These are phyloP conservation scores for Xylaria telfairii DNA, from an alignment of 495 filamentous ascomycete species.

Conservation along the genomic window DNA sequence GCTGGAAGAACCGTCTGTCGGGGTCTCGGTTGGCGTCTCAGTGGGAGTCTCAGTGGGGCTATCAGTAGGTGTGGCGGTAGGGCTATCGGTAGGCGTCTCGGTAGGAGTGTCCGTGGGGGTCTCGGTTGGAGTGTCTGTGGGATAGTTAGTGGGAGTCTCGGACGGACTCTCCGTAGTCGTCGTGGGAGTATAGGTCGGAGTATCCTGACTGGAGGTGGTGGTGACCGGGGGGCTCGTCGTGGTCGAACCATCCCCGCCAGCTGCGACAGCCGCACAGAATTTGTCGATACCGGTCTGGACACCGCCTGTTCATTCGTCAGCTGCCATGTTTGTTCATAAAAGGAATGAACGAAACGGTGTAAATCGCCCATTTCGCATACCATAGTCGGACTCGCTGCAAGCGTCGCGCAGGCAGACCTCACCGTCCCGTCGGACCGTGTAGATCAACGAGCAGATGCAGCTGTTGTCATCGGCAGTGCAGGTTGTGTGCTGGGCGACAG, in stretches of 20 bases:
- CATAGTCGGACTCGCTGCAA: constrained; percentile 37
- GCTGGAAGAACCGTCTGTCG: constrained; percentile 23
- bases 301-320: constrained; percentile 30
- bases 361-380: constrained; percentile 25
- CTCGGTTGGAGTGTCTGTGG: constrained; percentile 21
- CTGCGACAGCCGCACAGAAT: constrained; percentile 36
- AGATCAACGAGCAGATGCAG: constrained; percentile 50
- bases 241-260: constrained; percentile 7
- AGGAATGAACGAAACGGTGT: no score
- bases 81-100: not conserved
- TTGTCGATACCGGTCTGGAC: constrained; percentile 37
- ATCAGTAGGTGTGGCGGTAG: not conserved
- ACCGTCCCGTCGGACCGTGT: constrained; percentile 41
- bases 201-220: constrained; percentile 16
- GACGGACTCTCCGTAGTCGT: constrained; percentile 20
- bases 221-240: constrained; percentile 6
- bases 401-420: constrained; percentile 38
- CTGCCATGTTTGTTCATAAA: not conserved
- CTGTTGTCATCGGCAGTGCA: constrained; percentile 47
- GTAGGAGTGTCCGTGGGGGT: constrained; percentile 16
- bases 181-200: constrained; percentile 21
- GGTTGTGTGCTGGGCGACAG: constrained; percentile 40
- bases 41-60: constrained; percentile 15
- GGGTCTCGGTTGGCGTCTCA: not conserved
- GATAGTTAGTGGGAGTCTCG: constrained; percentile 28